These are phyloP conservation scores for Favolaschia claudopus DNA, from an alignment of 768 basidiomycete genomes.

Conservation along the genomic window DNA sequence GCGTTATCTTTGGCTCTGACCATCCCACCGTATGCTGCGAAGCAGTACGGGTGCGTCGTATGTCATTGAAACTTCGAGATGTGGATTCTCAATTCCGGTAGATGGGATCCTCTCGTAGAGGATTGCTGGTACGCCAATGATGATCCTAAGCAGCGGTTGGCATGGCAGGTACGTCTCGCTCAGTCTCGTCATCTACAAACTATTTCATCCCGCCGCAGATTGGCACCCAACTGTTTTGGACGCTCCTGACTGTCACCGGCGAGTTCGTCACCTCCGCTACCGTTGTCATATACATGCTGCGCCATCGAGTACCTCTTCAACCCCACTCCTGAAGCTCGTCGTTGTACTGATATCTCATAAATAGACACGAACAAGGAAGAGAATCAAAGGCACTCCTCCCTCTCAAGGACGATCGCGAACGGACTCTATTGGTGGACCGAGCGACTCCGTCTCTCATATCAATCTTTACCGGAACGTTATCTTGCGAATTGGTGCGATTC, in stretches of 20 bases:
- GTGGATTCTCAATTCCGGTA: too few species aligned
- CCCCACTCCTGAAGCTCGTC: background rate
- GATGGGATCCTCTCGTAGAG: conserved; percentile 30
- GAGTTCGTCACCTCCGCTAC: conserved; percentile 4
- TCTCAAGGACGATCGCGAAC: background rate
- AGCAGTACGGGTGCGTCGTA: conserved; percentile 29
- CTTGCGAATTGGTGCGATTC: conserved; percentile 3
- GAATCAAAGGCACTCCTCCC: background rate
- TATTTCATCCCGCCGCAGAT: too few species aligned
- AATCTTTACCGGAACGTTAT: background rate
- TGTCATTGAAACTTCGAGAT: too few species aligned
- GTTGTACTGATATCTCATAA: background rate
- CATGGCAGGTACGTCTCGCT: conserved; percentile 30
- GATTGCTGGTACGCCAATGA: conserved; percentile 34
- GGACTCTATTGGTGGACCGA: background rate
- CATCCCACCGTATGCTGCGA: conserved; percentile 23
- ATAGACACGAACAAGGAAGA: too few species aligned
- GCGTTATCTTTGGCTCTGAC: conserved; percentile 4
- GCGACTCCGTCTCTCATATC: background rate
- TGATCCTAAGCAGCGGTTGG: conserved; percentile 17
- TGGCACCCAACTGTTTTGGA: conserved; percentile 9
- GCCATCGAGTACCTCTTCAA: background rate
- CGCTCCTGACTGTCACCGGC: conserved; percentile 5
- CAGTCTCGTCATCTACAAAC: too few species aligned
- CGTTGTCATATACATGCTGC: conserved; percentile 4